These are phyloP conservation scores for Ogataea philodendri DNA, from an alignment of 805 yeast species.

Conservation along the genomic window DNA sequence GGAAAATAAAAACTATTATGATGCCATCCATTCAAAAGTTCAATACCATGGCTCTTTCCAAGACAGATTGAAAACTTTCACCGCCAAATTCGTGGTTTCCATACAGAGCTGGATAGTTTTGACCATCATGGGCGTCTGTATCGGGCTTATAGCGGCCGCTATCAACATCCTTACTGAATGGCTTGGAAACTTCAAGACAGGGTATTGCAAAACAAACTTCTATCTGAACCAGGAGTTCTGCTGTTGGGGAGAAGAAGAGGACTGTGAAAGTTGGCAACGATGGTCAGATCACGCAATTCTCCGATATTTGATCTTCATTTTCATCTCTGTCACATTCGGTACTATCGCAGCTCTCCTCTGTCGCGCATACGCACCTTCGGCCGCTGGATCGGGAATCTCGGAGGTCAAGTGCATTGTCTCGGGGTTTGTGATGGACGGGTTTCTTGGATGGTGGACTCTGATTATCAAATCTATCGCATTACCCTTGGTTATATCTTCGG, in stretches of 20 bases:
- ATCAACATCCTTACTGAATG: slow-evolving; percentile 83
- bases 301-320: slow-evolving; percentile 58
- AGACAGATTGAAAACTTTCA: slow-evolving; percentile 15
- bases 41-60: slow-evolving; percentile 7
- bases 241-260: slow-evolving; percentile 62
- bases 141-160: slow-evolving; percentile 82
- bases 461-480: slow-evolving; percentile 73
- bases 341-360: slow-evolving; percentile 67
- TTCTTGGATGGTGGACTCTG: slow-evolving; percentile 70
- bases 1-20: slow-evolving; percentile 39
- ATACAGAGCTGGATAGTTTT: slow-evolving; percentile 70
- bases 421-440: slow-evolving; percentile 79
- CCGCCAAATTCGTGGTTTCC: slow-evolving; percentile 34
- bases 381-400: slow-evolving; percentile 97
- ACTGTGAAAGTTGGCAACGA: slow-evolving; percentile 66
- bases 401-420: slow-evolving; percentile 93
- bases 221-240: slow-evolving; percentile 76
- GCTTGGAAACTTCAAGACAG: slow-evolving; percentile 74
- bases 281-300: slow-evolving; percentile 52
- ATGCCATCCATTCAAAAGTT: slow-evolving; percentile 19
- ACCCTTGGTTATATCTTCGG: slow-evolving; percentile 91
- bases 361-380: slow-evolving; percentile 71
- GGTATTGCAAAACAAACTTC: slow-evolving; percentile 70
- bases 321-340: slow-evolving; percentile 61
- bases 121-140: slow-evolving; percentile 67